Conservation (phyloP, 768 basidiomycete species). For the Macrolepiota fuliginosa region DNA sequence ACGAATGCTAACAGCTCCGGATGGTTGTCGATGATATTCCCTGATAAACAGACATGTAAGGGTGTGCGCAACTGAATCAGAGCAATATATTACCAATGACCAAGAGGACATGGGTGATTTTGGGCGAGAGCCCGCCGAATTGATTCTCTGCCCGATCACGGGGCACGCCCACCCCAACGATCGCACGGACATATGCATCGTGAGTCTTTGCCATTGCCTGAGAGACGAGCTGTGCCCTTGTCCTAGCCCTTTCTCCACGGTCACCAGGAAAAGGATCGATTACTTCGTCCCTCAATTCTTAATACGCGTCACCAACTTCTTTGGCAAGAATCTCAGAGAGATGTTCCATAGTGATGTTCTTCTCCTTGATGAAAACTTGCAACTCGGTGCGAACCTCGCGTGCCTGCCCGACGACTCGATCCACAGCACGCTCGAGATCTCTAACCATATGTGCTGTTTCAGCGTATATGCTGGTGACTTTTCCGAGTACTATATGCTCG, state of each 20-base stretch:
- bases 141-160: constrained; percentile 6
- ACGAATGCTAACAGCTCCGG: constrained; percentile 25
- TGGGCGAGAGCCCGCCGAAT: not conserved
- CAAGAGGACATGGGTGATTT: not conserved
- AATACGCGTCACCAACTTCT: not conserved
- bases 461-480: not conserved
- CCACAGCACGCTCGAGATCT: not conserved
- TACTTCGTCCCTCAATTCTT: constrained; percentile 9
- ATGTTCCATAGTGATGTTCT: not conserved
- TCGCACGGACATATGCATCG: constrained; percentile 1
- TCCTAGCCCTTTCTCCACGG: not conserved
- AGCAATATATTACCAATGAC: constrained; percentile 8
- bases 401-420: not conserved
- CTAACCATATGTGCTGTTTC: not conserved
- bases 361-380: not conserved
- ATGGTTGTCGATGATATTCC: constrained; percentile 35
- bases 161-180: constrained; percentile 3
- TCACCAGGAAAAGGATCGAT: constrained; percentile 12
- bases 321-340: not conserved
- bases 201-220: constrained; percentile 3
- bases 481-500: not conserved
- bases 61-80: not conserved
- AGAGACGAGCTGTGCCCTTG: constrained; percentile 3
- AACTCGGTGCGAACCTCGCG: not conserved
- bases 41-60: constrained; percentile 16